Evolutionary conservation across 1,284 basidiomycete species (phyloP).

Genomic region (Ustilago sp.): DNA sequence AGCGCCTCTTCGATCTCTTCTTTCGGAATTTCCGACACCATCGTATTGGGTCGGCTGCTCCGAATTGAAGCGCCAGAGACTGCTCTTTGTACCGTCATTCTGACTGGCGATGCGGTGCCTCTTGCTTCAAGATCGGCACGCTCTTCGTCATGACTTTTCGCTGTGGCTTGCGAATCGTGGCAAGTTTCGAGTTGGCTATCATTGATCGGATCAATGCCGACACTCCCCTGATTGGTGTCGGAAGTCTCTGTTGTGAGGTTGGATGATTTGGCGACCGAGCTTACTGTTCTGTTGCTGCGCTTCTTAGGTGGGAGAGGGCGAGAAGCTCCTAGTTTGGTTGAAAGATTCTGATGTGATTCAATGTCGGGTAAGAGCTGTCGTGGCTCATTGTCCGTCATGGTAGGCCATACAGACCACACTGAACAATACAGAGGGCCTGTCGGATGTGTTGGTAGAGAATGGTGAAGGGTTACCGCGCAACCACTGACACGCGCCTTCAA

Average conservation of each 20-base stretch:
- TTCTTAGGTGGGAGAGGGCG: constrained; percentile 43
- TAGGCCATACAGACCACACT: not conserved
- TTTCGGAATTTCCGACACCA: constrained; percentile 46
- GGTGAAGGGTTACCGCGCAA: not conserved
- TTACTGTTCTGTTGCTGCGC: constrained; percentile 19
- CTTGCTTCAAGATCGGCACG: constrained; percentile 31
- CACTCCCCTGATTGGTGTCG: not conserved
- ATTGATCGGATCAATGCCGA: not conserved
- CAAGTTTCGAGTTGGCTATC: constrained; percentile 8
- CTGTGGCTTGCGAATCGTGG: constrained; percentile 26
- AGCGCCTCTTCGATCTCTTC: constrained; percentile 61
- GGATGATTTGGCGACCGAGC: constrained; percentile 9
- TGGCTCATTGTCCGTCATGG: constrained; percentile 39
- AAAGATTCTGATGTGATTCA: constrained; percentile 48
- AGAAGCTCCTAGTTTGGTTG: constrained; percentile 31
- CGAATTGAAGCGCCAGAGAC: constrained; percentile 33
- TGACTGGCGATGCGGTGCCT: constrained; percentile 35
- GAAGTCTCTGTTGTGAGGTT: not conserved
- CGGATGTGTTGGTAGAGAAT: not conserved
- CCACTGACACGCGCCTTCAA: not conserved
- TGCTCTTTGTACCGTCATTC: constrained; percentile 24
- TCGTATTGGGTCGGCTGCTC: constrained; percentile 23
- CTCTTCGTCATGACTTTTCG: constrained; percentile 15
- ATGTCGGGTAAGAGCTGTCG: constrained; percentile 41
- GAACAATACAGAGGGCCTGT: not conserved